Percentiles rank a stretch among this genome's conserved stretches.
Evolutionary conservation across 2,329 filamentous ascomycete genomes (phyloP).

Genomic region (Xylariales sp.): DNA sequence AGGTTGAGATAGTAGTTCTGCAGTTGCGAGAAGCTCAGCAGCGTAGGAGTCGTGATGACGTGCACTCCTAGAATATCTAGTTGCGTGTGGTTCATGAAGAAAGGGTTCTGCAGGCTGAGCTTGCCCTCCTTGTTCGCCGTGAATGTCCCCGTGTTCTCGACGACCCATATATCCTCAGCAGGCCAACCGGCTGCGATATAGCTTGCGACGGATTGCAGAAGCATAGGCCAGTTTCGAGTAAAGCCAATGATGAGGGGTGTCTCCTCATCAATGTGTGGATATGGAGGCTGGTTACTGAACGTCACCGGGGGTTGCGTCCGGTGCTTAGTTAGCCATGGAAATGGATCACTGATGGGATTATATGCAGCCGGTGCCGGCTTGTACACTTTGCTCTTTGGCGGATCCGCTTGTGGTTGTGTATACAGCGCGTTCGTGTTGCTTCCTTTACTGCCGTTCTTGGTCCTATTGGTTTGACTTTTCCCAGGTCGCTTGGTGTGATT

Average conservation of each 20-base stretch:
- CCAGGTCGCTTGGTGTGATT: constrained; percentile 2
- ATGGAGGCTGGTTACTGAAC: constrained; percentile 27
- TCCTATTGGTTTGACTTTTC: background rate
- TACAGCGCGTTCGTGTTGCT: too few species aligned
- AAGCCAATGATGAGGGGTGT: constrained; percentile 46
- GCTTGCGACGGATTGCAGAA: constrained; percentile 47
- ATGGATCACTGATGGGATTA: constrained; percentile 30
- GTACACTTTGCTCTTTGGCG: constrained; percentile 27
- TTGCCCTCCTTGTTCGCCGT: constrained; percentile 37
- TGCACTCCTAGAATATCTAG: constrained; percentile 44
- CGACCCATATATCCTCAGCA: constrained; percentile 44
- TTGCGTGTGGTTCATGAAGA: constrained; percentile 48
- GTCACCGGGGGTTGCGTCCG: constrained; percentile 21
- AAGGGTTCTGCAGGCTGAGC: constrained; percentile 46
- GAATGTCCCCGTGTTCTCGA: constrained; percentile 53
- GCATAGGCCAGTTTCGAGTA: constrained; percentile 46
- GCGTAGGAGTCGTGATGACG: constrained; percentile 40
- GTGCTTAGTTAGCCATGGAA: constrained; percentile 28
- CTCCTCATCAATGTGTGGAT: constrained; percentile 26
- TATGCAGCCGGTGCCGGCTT: constrained; percentile 23
- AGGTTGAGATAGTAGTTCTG: constrained; percentile 43
- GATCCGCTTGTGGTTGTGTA: too few species aligned
- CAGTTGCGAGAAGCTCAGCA: constrained; percentile 44
- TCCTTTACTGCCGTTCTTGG: too few species aligned
- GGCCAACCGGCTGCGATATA: constrained; percentile 55